These are phyloP conservation scores for Mucor indicus DNA, from an alignment of 371 early-diverging fungal genomes.

Conservation along the genomic window DNA sequence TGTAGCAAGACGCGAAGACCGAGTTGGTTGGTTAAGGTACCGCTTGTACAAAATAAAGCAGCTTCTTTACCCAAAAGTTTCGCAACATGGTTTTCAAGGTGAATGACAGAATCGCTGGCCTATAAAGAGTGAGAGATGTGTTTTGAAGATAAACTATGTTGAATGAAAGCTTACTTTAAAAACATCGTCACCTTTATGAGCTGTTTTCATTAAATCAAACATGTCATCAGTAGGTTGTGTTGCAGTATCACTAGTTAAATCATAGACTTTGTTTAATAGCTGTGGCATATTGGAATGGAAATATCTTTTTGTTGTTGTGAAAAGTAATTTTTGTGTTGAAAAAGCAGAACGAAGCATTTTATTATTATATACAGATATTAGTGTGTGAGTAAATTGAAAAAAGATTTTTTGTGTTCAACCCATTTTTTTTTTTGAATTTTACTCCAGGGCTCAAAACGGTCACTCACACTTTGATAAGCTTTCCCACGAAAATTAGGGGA, in stretches of 20 bases:
- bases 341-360: too few species aligned
- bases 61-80: slow-evolving; percentile 72
- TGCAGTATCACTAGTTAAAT: slow-evolving; percentile 66
- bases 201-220: slow-evolving; percentile 69
- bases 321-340: too few species aligned
- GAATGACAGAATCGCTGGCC: slow-evolving; percentile 63
- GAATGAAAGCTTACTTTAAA: slow-evolving; percentile 47
- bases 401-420: too few species aligned
- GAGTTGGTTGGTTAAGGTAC: slow-evolving; percentile 87
- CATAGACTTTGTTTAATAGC: slow-evolving; percentile 15
- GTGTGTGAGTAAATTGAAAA: too few species aligned
- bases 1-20: slow-evolving; percentile 74
- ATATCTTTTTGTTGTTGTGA: too few species aligned
- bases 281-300: slow-evolving; percentile 6
- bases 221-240: slow-evolving; percentile 82
- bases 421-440: too few species aligned
- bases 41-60: slow-evolving; percentile 76
- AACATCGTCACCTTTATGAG: slow-evolving; percentile 82
- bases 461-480: too few species aligned
- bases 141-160: background rate
- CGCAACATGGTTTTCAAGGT: slow-evolving; percentile 67
- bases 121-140: background rate
- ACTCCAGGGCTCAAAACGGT: too few species aligned
- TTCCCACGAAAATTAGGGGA: too few species aligned
- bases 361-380: too few species aligned